Evolutionary conservation across 2,329 filamentous ascomycete genomes (phyloP).

Genomic region (Phyllosticta paracitricarpa): DNA sequence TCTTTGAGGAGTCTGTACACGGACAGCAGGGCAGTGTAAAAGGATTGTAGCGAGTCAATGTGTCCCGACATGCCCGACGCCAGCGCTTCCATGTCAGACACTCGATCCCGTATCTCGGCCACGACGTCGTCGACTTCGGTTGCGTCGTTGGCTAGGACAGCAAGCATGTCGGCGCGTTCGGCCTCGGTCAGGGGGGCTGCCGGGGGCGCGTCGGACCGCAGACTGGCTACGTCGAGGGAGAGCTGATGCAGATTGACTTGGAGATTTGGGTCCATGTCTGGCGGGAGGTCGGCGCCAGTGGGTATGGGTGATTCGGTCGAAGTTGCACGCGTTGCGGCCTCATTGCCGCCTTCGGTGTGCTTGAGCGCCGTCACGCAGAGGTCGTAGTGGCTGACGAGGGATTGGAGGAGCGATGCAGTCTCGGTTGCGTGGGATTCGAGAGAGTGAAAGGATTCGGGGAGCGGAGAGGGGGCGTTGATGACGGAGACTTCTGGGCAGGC

Average conservation of each 20-base stretch:
- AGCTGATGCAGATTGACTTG: constrained; percentile 11
- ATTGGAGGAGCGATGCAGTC: constrained; percentile 73
- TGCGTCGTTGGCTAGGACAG: constrained; percentile 64
- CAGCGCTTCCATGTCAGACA: constrained; percentile 66
- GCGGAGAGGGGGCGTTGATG: constrained; percentile 21
- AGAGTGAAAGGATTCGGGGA: constrained; percentile 37
- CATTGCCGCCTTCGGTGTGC: constrained; percentile 60
- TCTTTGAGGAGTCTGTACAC: constrained; percentile 46
- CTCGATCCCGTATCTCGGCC: constrained; percentile 60
- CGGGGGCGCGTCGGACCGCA: constrained; percentile 27
- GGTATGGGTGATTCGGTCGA: constrained; percentile 22
- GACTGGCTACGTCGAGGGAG: constrained; percentile 14
- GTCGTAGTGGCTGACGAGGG: constrained; percentile 80
- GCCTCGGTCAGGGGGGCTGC: constrained; percentile 63
- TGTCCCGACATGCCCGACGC: constrained; percentile 55
- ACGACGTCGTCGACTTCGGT: constrained; percentile 51
- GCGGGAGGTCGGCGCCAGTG: constrained; percentile 4
- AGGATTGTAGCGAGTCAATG: constrained; percentile 44
- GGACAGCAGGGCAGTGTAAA: not conserved
- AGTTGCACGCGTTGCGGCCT: constrained; percentile 35
- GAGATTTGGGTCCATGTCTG: constrained; percentile 5
- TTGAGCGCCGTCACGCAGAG: constrained; percentile 85
- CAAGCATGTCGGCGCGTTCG: constrained; percentile 74
- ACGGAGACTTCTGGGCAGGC: constrained; percentile 21
- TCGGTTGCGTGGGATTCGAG: constrained; percentile 67